Percentiles rank a stretch among this genome's conserved stretches.
phyloP scores from a whole-genome alignment of 192 early-diverging fungal genomes.

The Dispira simplex region DNA sequence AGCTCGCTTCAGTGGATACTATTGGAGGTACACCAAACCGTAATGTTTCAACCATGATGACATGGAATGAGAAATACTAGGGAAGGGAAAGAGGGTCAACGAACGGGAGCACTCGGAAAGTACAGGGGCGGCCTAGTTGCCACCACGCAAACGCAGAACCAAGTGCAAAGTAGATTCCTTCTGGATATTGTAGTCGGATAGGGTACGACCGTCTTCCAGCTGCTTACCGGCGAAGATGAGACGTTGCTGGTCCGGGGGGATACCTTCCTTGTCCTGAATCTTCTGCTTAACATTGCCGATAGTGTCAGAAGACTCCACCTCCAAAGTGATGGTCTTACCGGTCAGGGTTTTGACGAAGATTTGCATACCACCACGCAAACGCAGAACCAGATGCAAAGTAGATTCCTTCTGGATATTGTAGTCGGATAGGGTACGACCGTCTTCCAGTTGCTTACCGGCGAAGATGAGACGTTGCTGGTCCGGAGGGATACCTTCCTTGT shows the following conservation, averaged over 20 bases:
- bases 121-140: constrained; percentile 17
- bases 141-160: constrained; percentile 63
- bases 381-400: constrained; percentile 59
- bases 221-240: constrained; percentile 14
- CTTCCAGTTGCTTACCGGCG: constrained; percentile 71
- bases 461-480: constrained; percentile 75
- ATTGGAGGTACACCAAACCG: too few relatives aligned
- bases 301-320: constrained; percentile 62
- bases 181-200: too few relatives aligned
- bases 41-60: too few relatives aligned
- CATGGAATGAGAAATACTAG: too few relatives aligned
- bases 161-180: too few relatives aligned
- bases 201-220: too few relatives aligned
- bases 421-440: constrained; percentile 53
- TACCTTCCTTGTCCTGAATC: constrained; percentile 82
- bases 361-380: constrained; percentile 78
- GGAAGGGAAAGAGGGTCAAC: too few relatives aligned
- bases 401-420: constrained; percentile 83
- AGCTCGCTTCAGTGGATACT: too few relatives aligned
- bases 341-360: constrained; percentile 87
- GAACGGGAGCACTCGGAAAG: too few relatives aligned
- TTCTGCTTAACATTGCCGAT: constrained; percentile 74
- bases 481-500: constrained; percentile 77
- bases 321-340: constrained; percentile 94
- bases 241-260: constrained; percentile 71